phyloP scores from a whole-genome alignment of 208 protist genomes.

The Leishmania guyanensis region DNA sequence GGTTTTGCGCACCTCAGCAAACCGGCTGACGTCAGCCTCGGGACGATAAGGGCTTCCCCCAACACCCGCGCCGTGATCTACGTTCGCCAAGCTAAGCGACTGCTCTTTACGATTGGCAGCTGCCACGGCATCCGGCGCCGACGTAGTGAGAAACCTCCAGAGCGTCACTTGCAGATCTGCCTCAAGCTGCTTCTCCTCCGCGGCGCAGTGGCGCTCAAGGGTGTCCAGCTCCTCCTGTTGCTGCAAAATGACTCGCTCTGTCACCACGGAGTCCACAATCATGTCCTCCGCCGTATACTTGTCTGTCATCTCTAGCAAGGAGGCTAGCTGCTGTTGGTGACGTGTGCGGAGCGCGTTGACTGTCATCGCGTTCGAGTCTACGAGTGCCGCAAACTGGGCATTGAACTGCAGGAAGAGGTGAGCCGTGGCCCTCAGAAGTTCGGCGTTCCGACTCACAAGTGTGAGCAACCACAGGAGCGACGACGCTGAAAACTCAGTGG shows the following conservation, averaged over 20 bases:
- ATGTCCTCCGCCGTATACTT: conserved; percentile 39
- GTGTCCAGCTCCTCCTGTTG: conserved; percentile 65
- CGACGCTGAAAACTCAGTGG: background rate
- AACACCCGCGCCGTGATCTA: background rate
- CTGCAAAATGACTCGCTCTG: conserved; percentile 55
- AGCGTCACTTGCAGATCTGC: conserved; percentile 42
- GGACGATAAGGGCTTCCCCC: conserved; percentile 22
- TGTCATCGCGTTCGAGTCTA: conserved; percentile 17
- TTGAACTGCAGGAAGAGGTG: conserved; percentile 70
- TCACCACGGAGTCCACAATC: conserved; percentile 70
- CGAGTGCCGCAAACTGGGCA: conserved; percentile 38
- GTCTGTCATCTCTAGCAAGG: conserved; percentile 61
- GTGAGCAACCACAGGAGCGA: conserved; percentile 71
- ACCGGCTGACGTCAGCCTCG: conserved; percentile 45
- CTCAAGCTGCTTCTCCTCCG: conserved; percentile 38
- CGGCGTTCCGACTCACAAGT: conserved; percentile 56
- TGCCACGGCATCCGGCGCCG: conserved; percentile 60
- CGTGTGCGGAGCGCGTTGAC: conserved; percentile 42
- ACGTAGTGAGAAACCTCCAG: conserved; percentile 50
- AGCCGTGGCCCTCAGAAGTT: conserved; percentile 48
- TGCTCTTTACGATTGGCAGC: conserved; percentile 25
- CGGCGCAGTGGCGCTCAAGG: conserved; percentile 32
- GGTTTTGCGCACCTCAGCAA: conserved; percentile 30
- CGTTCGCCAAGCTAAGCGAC: conserved; percentile 14
- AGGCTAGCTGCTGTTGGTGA: conserved; percentile 60